phyloP scores from a whole-genome alignment of 352 stramenopile species.

The Phytophthora multivora region DNA sequence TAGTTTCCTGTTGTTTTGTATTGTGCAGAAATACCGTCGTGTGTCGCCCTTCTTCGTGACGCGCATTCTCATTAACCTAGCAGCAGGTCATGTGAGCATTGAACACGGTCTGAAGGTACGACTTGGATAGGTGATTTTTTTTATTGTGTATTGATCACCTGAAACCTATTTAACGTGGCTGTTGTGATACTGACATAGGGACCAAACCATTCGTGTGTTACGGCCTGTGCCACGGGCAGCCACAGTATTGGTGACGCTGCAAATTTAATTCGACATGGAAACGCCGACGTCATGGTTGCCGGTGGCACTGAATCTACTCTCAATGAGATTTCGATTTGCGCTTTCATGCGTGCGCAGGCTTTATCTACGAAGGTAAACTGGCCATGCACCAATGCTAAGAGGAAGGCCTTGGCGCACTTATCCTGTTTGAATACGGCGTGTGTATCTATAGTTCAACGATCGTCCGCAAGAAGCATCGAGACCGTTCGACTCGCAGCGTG shows the following conservation, averaged over 20 bases:
- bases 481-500: slow-evolving; percentile 94
- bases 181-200: slow-evolving; percentile 51
- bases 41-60: slow-evolving; percentile 95
- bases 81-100: slow-evolving; percentile 92
- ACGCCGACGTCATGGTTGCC: slow-evolving; percentile 96
- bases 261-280: slow-evolving; percentile 81
- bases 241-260: slow-evolving; percentile 97
- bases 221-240: slow-evolving; percentile 96
- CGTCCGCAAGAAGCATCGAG: slow-evolving; percentile 86
- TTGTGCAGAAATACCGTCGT: slow-evolving; percentile 79
- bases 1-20: neutral
- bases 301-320: slow-evolving; percentile 96
- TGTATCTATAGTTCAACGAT: slow-evolving; percentile 92
- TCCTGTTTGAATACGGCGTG: neutral
- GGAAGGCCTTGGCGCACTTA: neutral
- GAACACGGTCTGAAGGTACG: slow-evolving; percentile 86
- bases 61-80: slow-evolving; percentile 93
- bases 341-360: slow-evolving; percentile 95
- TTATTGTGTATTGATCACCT: neutral
- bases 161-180: neutral
- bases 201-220: slow-evolving; percentile 97
- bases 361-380: slow-evolving; percentile 87
- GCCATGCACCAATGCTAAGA: neutral
- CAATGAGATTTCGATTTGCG: slow-evolving; percentile 93
- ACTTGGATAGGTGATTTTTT: neutral